Percentiles rank a stretch among this genome's conserved stretches.
Conservation (phyloP, 768 basidiomycete genomes). For the Panaeolus papilionaceus region DNA sequence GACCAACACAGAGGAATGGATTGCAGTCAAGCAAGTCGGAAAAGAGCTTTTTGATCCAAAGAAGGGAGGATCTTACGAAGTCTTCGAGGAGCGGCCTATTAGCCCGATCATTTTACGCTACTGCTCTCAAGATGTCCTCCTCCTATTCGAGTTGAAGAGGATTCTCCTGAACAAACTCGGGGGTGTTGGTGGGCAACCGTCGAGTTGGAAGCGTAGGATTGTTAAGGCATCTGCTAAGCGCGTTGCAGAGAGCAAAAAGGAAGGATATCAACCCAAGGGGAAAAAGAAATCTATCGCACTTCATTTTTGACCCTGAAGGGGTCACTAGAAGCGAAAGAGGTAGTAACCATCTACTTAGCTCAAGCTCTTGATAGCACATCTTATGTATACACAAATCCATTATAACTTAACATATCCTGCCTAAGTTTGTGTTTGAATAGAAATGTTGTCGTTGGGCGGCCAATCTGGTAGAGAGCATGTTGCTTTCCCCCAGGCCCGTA, state of each 20-base stretch:
- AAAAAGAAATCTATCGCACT: neutral
- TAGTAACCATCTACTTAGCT: neutral
- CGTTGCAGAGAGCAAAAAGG: conserved; percentile 21
- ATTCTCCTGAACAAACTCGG: conserved; percentile 24
- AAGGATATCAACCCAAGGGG: neutral
- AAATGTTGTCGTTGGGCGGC: too few relatives aligned
- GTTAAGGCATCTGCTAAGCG: conserved; percentile 20
- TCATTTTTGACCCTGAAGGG: neutral
- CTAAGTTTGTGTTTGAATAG: too few relatives aligned
- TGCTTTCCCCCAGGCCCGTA: too few relatives aligned
- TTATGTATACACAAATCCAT: too few relatives aligned
- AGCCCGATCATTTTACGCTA: conserved; percentile 31
- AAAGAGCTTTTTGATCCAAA: conserved; percentile 36
- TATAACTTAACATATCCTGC: too few relatives aligned
- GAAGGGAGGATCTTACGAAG: conserved; percentile 33
- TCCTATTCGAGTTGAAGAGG: conserved; percentile 33
- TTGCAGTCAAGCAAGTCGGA: conserved; percentile 37
- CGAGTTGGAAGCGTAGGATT: conserved; percentile 23
- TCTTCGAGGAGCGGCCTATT: conserved; percentile 37
- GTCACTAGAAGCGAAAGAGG: neutral
- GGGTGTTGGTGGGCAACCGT: conserved; percentile 21
- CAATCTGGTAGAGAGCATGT: too few relatives aligned
- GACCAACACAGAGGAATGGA: conserved; percentile 32
- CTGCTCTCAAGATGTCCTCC: conserved; percentile 37
- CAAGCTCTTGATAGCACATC: too few relatives aligned